phyloP scores from a whole-genome alignment of 306 rosid species.

The Castanea crenata region DNA sequence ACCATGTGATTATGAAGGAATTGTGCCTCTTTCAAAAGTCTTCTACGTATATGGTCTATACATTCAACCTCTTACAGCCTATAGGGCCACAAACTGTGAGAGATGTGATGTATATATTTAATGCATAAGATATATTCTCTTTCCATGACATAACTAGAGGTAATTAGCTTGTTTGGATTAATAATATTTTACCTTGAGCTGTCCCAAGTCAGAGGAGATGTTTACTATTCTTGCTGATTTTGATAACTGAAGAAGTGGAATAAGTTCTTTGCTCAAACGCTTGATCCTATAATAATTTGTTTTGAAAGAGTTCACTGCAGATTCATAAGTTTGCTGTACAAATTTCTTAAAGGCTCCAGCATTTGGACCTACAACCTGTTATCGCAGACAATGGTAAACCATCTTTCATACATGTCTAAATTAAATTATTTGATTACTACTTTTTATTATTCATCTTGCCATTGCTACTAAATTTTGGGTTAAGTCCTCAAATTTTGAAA shows the following conservation, averaged over 20 bases:
- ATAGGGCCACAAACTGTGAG: no score
- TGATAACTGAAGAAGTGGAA: not conserved
- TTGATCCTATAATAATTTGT: conserved; percentile 6
- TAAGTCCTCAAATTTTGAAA: not conserved
- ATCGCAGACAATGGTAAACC: no score
- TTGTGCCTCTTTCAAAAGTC: no score
- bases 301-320: not conserved
- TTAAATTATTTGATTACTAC: no score
- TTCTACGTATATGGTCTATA: no score
- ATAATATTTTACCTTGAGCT: not conserved
- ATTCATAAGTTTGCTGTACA: not conserved
- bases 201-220: not conserved
- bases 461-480: not conserved
- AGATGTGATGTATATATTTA: no score
- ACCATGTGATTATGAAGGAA: no score
- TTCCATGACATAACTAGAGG: not conserved
- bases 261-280: not conserved
- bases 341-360: no score
- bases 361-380: no score
- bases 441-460: no score
- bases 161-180: not conserved
- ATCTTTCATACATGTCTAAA: not conserved
- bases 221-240: not conserved
- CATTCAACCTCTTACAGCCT: no score
- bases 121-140: no score